Base-by-base conservation (phyloP, 163 green algal genomes). In the Scenedesmus sp. region DNA sequence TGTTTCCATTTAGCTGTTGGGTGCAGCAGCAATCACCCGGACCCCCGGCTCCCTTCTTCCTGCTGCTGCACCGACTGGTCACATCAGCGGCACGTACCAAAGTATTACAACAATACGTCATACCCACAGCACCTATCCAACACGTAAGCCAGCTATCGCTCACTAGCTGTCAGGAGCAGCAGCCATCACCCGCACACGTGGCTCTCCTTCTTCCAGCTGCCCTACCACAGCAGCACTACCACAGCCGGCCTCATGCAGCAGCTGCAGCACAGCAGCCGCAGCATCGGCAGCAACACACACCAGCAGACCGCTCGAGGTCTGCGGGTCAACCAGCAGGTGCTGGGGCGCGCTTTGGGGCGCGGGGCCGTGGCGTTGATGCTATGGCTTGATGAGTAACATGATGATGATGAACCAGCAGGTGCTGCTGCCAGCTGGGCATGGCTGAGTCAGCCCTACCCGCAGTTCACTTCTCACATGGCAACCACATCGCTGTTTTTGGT, bases 261-360 rank as follows among this genome's bases (percentile, higher is more conserved):
- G 73, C 3, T 82, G 73, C 73, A 18, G 8, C 34, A 13, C 73
- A 82, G 76, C 66, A 46, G 81, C 55, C 20, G 79, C 92, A 34
- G 79, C 85, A 4, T 82, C 90, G 34, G 79, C 10, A 57, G 86
- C 90, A 12, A 93, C 89, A 34, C 87, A 82, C 86, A 93, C 10
- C 89, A 94, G 64, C 86, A 94, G 82, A 0, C 92, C 92, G 16
- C 92, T 89, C 57, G 87, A 93, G 57, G 92, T 94, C 70, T 94
- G 92, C 20, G 92, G 92, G 90, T 94, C 92, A 1, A 89, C 89
- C 23, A 9, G 26, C 46, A 93, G 92, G 81, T 93, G 88, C 34
- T 92, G 92, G 26, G 26, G 26, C 26, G 26, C 26, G 26, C 26
- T 26, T 26, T 26, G 26, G 26, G 26, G 26, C 26, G 26, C 26